Percentiles rank a stretch among this genome's conserved stretches.
These are phyloP conservation scores for Rhizoclosmatium sp. DNA, from an alignment of 192 early-diverging fungal species.

Conservation along the genomic window DNA sequence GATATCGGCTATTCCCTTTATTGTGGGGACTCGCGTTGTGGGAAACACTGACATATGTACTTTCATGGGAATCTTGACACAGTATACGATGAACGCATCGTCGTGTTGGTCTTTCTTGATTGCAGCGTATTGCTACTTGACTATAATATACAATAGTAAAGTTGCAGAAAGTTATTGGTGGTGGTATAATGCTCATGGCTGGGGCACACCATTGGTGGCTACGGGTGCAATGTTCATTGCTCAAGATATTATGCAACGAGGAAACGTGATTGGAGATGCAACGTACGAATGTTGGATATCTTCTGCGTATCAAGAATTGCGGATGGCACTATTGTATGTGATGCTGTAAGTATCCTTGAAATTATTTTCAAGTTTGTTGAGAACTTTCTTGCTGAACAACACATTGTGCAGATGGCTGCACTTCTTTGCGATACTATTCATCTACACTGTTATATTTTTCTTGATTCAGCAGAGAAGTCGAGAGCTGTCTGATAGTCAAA, in stretches of 20 bases:
- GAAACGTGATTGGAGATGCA: constrained; percentile 6
- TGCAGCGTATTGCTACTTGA: not conserved
- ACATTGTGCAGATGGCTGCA: no score
- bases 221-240: not conserved
- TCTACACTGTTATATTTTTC: no score
- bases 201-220: not conserved
- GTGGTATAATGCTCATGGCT: constrained; percentile 4
- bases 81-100: not conserved
- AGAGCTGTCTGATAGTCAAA: no score
- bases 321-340: not conserved
- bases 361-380: no score
- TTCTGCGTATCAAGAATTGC: not conserved
- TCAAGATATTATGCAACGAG: not conserved
- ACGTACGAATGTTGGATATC: constrained; percentile 27
- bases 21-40: not conserved
- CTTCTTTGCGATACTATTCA: no score
- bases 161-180: not conserved
- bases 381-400: no score
- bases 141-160: not conserved
- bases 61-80: not conserved
- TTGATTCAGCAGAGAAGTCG: no score
- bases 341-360: no score
- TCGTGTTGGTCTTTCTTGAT: constrained; percentile 7
- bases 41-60: not conserved
- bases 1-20: not conserved